phyloP scores from a whole-genome alignment of 2,329 filamentous ascomycete species.

The Alternaria sp. region DNA sequence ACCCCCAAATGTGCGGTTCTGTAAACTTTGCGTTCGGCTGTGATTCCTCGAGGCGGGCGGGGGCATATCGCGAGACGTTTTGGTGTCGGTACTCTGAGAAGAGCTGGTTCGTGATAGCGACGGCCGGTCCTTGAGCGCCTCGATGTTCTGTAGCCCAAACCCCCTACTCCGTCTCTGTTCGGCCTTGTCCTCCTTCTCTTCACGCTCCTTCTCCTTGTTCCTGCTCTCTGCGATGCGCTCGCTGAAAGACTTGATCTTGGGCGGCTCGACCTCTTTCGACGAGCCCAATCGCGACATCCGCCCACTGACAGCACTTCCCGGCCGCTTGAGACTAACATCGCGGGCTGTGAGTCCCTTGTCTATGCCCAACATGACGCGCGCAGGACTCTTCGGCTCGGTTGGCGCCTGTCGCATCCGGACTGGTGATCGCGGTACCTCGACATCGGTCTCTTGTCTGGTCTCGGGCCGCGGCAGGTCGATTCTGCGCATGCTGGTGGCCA shows the following conservation, averaged over 20 bases:
- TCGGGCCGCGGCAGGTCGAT: slow-evolving; percentile 31
- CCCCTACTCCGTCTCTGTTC: slow-evolving; percentile 51
- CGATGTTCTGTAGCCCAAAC: slow-evolving; percentile 45
- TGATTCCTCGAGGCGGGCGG: slow-evolving; percentile 17
- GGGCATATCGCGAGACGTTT: slow-evolving; percentile 25
- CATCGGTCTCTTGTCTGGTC: slow-evolving; percentile 35
- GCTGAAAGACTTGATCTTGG: slow-evolving; percentile 71
- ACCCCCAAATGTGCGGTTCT: not conserved
- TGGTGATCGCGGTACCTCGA: slow-evolving; percentile 82
- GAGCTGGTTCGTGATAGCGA: slow-evolving; percentile 36
- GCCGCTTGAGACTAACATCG: slow-evolving; percentile 82
- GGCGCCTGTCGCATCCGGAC: slow-evolving; percentile 58
- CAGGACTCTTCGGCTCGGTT: slow-evolving; percentile 73
- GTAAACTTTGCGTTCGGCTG: slow-evolving; percentile 25
- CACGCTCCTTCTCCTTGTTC: slow-evolving; percentile 49
- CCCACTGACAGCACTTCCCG: slow-evolving; percentile 15
- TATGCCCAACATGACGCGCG: slow-evolving; percentile 81
- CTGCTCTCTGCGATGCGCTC: slow-evolving; percentile 79
- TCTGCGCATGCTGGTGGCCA: slow-evolving; percentile 29
- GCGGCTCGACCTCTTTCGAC: slow-evolving; percentile 23
- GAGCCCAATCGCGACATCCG: slow-evolving; percentile 53
- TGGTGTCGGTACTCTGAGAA: slow-evolving; percentile 32
- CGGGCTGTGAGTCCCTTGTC: slow-evolving; percentile 83
- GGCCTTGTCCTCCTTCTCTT: slow-evolving; percentile 54
- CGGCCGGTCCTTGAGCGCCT: slow-evolving; percentile 31